Evolutionary conservation across 208 protist species (phyloP).

Genomic region (Strigomonas galati): DNA sequence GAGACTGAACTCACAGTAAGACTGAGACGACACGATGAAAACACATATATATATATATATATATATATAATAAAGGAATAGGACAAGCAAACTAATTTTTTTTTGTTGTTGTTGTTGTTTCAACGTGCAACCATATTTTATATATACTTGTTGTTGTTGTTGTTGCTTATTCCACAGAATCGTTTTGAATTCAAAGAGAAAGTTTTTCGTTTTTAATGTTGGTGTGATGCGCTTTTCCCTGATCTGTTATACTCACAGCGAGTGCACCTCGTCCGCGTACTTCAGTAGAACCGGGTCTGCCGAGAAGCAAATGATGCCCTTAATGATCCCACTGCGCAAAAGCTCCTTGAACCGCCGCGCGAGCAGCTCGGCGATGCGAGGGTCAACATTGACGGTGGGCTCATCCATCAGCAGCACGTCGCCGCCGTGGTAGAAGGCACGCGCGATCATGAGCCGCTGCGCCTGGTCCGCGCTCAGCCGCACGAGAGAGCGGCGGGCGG

Average conservation of each 20-base stretch:
- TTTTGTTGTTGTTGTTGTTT: slow-evolving; percentile 1
- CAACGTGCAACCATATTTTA: too few relatives aligned
- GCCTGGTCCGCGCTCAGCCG: slow-evolving; percentile 54
- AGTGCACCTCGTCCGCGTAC: slow-evolving; percentile 31
- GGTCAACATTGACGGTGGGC: slow-evolving; percentile 50
- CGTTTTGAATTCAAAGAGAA: too few relatives aligned
- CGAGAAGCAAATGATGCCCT: slow-evolving; percentile 33
- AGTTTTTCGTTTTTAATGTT: background rate
- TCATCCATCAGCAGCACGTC: slow-evolving; percentile 73
- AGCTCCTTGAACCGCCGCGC: slow-evolving; percentile 26
- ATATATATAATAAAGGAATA: too few relatives aligned
- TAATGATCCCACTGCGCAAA: slow-evolving; percentile 24
- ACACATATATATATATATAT: too few relatives aligned
- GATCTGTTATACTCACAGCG: background rate
- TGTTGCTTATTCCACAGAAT: too few relatives aligned
- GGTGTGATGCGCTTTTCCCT: background rate
- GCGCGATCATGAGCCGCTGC: slow-evolving; percentile 66
- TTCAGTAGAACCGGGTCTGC: slow-evolving; percentile 26
- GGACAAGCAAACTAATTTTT: background rate
- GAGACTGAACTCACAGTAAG: too few relatives aligned
- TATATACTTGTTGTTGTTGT: too few relatives aligned
- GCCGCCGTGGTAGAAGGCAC: slow-evolving; percentile 53
- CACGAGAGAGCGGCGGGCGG: slow-evolving; percentile 20
- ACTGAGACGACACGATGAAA: too few relatives aligned
- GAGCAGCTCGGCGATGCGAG: slow-evolving; percentile 24